Conservation (phyloP, 352 stramenopile genomes). For the Phytopythium cucurbitacearum region DNA sequence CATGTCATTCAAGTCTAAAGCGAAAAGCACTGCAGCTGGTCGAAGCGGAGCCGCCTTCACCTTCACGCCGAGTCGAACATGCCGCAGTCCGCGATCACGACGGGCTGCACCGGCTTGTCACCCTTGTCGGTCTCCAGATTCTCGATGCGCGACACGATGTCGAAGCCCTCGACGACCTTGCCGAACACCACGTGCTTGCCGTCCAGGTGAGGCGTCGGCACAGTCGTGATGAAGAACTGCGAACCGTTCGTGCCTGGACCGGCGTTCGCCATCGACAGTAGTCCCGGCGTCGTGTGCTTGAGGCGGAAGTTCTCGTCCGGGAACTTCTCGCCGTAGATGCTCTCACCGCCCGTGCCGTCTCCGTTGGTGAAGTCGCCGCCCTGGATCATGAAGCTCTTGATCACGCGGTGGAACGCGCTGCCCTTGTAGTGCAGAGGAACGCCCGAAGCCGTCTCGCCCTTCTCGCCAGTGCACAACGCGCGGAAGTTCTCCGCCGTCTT, state of each 20-base stretch:
- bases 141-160: constrained; percentile 93
- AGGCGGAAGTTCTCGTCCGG: constrained; percentile 98
- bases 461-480: constrained; percentile 97
- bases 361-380: constrained; percentile 95
- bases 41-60: neutral
- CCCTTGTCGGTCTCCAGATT: constrained; percentile 77
- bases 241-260: constrained; percentile 95
- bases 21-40: neutral
- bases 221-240: constrained; percentile 96
- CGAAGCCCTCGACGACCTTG: constrained; percentile 87
- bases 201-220: constrained; percentile 95
- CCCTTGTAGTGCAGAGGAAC: constrained; percentile 97
- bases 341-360: constrained; percentile 95
- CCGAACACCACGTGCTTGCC: constrained; percentile 99
- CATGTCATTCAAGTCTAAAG: neutral
- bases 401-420: constrained; percentile 96
- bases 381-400: constrained; percentile 95
- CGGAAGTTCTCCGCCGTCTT: constrained; percentile 99
- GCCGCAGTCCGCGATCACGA: constrained; percentile 97
- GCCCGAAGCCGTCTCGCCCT: constrained; percentile 82
- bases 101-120: constrained; percentile 90
- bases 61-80: constrained; percentile 45
- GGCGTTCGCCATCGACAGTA: constrained; percentile 97
- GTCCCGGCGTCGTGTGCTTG: constrained; percentile 93
- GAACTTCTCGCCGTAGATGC: constrained; percentile 93